Conservation (phyloP, 202 grass and related monocot genomes). For the Brachypodium distachyon region DNA sequence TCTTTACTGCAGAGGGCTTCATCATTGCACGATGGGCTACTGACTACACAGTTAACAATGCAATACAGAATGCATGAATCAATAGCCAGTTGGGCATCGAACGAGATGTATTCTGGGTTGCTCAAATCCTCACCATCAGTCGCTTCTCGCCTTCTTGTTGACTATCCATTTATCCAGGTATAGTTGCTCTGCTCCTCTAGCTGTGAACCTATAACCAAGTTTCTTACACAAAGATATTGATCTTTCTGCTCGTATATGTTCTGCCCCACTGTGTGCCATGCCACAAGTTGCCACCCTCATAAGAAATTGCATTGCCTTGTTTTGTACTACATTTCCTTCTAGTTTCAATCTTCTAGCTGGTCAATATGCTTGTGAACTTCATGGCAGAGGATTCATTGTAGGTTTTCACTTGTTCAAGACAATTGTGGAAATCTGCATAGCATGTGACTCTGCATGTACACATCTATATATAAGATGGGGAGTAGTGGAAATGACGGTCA, state of each 20-base stretch:
- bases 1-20: slow-evolving; percentile 89
- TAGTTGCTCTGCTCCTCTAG: neutral
- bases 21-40: slow-evolving; percentile 49
- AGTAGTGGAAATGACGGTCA: neutral
- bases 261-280: neutral
- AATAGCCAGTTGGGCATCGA: slow-evolving; percentile 85
- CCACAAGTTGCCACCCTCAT: neutral
- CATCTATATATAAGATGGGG: neutral
- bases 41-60: slow-evolving; percentile 51
- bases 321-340: neutral
- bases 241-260: neutral
- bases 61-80: slow-evolving; percentile 91
- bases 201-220: neutral
- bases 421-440: neutral
- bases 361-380: neutral
- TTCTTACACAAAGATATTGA: neutral
- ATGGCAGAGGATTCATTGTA: neutral
- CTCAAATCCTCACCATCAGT: slow-evolving; percentile 52
- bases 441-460: neutral
- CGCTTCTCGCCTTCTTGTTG: slow-evolving; percentile 62
- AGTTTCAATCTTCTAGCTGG: neutral
- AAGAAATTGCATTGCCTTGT: neutral
- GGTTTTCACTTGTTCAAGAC: neutral
- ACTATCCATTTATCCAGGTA: slow-evolving; percentile 81
- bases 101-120: slow-evolving; percentile 76